Evolutionary conservation across 192 early-diverging fungal genomes (phyloP), one percentile per base, ranked within the genome.

Genomic region (Ambispora gerdemannii): DNA sequence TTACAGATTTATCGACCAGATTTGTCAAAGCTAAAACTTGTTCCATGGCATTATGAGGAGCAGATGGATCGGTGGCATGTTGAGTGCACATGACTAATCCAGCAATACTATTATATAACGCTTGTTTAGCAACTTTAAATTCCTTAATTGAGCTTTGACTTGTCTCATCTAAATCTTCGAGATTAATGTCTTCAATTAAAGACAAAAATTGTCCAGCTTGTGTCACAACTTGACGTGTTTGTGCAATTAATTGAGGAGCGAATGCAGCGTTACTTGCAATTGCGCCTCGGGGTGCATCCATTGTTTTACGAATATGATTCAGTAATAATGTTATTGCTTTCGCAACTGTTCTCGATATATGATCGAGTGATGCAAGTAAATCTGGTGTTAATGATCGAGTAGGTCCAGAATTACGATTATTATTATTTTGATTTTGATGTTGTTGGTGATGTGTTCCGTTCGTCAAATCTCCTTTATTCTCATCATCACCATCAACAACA

Each of bases 51-150:
- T 83, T 80, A 19, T 83, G 71, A 38, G 83, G 82, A 19, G 84
- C 85, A 71, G 85, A 85, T 8, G 79, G 81, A 60, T 87, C 85
- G 19, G 86, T 81, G 1, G 82, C 80, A 3, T 82, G 76, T 27
- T 83, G 78, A 20, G 86, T 79, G 15, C 76, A 74, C 51, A 87
- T 88, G 27, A 89, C 83, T 19, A 92, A 71, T 19, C 79, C 78
- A 1, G 88, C 81, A 32, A 91, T 75, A 51, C 81, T 81, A 70
- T 90, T 87, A 81, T 86, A 89, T 30, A 92, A 74, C 3, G 75
- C 67, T 51, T 87, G 82, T 66, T 88, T 86, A 32, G 84, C 78
- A 61, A 79, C 74, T 62, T 86, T 85, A 73, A 92, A 87, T 17
- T 90, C 72, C 31, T 77, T 73, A 36, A 73, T 75, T 28, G 73